Conservation (phyloP, 805 yeast genomes). For the Metschnikowia reukaufii region DNA sequence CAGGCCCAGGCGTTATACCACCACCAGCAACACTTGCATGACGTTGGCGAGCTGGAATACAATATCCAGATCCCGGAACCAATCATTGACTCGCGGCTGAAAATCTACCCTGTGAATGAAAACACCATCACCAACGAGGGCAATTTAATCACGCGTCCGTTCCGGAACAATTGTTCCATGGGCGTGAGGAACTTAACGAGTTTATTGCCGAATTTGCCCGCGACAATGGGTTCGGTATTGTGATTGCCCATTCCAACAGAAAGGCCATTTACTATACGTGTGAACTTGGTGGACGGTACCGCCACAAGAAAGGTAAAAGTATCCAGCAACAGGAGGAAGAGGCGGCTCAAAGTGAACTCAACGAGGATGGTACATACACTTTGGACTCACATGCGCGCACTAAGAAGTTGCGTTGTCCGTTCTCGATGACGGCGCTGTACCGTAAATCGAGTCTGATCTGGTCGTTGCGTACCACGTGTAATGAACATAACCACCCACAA, state of each 20-base stretch:
- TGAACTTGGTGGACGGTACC: conserved; percentile 56
- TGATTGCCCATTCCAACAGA: conserved; percentile 57
- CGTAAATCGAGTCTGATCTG: conserved; percentile 50
- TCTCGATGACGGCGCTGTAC: conserved; percentile 57
- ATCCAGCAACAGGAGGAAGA: conserved; percentile 24
- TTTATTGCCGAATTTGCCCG: conserved; percentile 56
- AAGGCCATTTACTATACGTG: conserved; percentile 61
- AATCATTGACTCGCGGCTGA: conserved; percentile 41
- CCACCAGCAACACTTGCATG: conserved; percentile 24
- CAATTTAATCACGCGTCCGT: conserved; percentile 52
- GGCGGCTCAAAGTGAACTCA: conserved; percentile 23
- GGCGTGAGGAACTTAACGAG: conserved; percentile 50
- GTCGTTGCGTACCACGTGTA: conserved; percentile 54
- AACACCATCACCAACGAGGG: conserved; percentile 50
- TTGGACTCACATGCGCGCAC: conserved; percentile 45
- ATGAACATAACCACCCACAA: conserved; percentile 60
- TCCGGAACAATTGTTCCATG: conserved; percentile 53
- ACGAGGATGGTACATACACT: conserved; percentile 33
- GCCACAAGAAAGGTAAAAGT: conserved; percentile 45
- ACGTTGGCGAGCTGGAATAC: conserved; percentile 35
- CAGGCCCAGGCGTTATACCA: conserved; percentile 23
- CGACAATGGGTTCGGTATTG: conserved; percentile 59
- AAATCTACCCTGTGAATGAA: conserved; percentile 44
- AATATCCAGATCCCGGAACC: conserved; percentile 49
- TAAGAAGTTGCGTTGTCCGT: conserved; percentile 56